Evolutionary conservation across 495 filamentous ascomycete species (phyloP), one percentile per base, ranked within the genome.

Genomic region (Aspergillus leporis): DNA sequence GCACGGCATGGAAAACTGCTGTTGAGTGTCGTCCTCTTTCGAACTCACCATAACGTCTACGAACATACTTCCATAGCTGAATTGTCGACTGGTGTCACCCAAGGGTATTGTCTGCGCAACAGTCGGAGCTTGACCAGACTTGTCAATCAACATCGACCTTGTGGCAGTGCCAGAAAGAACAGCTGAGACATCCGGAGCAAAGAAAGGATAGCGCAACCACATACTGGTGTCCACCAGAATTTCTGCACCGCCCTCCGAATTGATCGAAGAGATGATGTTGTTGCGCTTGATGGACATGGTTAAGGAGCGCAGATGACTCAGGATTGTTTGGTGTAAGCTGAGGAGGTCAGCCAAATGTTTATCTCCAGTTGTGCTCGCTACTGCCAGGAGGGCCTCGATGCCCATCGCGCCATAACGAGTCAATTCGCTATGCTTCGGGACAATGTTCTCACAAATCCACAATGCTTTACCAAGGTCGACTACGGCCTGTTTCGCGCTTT

Each of bases 271-370:
- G 58, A 97, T 74, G 50, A 91, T 85, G 38, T 86, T 83, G 65
- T 93, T 92, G 41, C 88, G 79, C 69, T 87, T 89, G 84, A 96
- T 95, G 0, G 90, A 94, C 62, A 88, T 80, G 4, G 88, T 78
- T 48, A 97, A 67, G 32, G 90, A 90, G 25, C 83, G 85, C 58
- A 97, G 65, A 66, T 84, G 87, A 21, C 83, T 82, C 36, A 80
- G 58, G 5, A 91, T 73, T 2, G 67, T 70, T 53, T 88, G 77
- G 60, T 87, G 80, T 5, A 82, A 70, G 55, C 75, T 76, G 32
- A 83, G 68, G n/a, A 82, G 59, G 23, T 80, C 78, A 13, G 73
- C 77, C 61, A 81, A 59, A 9, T 70, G 68, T 40, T 69, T 68
- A 55, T 87, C 73, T 10, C 80, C 82, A 9, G 79, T 80, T 3